These are phyloP conservation scores for Yarrowia sp. DNA, from an alignment of 805 yeast species.

Conservation along the genomic window DNA sequence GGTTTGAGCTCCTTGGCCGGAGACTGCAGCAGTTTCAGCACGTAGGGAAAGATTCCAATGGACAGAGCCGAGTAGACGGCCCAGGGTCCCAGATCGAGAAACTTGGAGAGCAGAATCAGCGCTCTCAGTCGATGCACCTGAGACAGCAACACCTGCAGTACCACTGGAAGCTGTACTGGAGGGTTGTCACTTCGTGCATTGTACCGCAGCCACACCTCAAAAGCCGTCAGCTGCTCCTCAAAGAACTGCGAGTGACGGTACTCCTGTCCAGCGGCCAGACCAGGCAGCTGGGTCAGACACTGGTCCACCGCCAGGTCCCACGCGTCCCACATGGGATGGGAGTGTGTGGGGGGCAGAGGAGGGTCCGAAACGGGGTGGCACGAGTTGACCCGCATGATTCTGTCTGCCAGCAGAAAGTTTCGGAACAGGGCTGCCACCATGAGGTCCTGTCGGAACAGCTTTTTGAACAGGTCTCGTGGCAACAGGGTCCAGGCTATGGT, in stretches of 20 bases:
- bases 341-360: constrained; percentile 75
- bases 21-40: constrained; percentile 79
- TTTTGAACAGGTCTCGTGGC: constrained; percentile 81
- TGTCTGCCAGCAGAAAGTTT: constrained; percentile 84
- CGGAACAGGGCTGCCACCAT: constrained; percentile 96
- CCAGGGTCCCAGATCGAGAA: constrained; percentile 94
- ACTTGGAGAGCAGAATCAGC: constrained; percentile 72
- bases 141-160: constrained; percentile 84
- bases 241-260: constrained; percentile 83
- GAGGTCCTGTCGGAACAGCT: constrained; percentile 87
- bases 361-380: constrained; percentile 96
- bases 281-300: constrained; percentile 56
- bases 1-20: constrained; percentile 96
- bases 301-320: constrained; percentile 98
- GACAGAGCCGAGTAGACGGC: constrained; percentile 91
- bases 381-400: constrained; percentile 88
- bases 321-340: constrained; percentile 94
- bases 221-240: constrained; percentile 93
- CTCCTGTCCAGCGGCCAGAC: constrained; percentile 32
- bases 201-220: constrained; percentile 92
- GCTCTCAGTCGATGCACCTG: constrained; percentile 94
- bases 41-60: constrained; percentile 95
- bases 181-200: constrained; percentile 73
- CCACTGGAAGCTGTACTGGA: constrained; percentile 94
- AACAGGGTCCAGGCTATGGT: constrained; percentile 96